phyloP scores from a whole-genome alignment of 352 stramenopile species.

The Phytophthora constricta region DNA sequence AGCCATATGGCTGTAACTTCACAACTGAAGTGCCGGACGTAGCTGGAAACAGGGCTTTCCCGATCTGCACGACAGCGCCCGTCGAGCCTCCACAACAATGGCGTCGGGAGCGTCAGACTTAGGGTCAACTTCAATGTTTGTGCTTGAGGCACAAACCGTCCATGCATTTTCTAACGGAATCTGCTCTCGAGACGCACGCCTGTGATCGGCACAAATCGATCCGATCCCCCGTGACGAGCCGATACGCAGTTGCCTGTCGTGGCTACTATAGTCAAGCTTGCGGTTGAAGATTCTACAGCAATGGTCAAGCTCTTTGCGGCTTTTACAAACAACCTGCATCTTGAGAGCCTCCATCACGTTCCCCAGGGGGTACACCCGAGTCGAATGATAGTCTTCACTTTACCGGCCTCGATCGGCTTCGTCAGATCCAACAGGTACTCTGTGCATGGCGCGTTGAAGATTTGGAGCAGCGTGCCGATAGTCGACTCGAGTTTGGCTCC shows the following conservation, averaged over 20 bases:
- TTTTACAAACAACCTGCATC: constrained; percentile 55
- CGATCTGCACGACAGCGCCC: too few relatives aligned
- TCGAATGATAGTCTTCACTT: constrained; percentile 56
- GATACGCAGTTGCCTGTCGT: too few relatives aligned
- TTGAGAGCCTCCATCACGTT: constrained; percentile 54
- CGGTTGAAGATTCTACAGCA: too few relatives aligned
- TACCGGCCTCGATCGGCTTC: constrained; percentile 35
- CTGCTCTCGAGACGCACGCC: too few relatives aligned
- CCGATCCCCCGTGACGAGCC: too few relatives aligned
- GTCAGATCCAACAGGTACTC: constrained; percentile 40
- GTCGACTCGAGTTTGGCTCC: constrained; percentile 54
- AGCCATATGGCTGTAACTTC: neutral
- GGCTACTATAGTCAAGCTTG: too few relatives aligned
- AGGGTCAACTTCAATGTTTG: too few relatives aligned
- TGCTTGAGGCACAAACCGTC: too few relatives aligned
- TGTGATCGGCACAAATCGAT: constrained; percentile 20
- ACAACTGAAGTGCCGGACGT: too few relatives aligned
- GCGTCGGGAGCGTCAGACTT: neutral
- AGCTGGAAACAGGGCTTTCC: too few relatives aligned
- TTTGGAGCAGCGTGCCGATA: constrained; percentile 41
- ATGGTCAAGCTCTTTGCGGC: constrained; percentile 69
- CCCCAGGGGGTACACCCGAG: constrained; percentile 59
- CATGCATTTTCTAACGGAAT: neutral
- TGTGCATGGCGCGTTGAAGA: constrained; percentile 9
- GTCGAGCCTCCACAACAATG: neutral